Evolutionary conservation across 331 rosid species (phyloP).

Genomic region (Cydonia oblonga): DNA sequence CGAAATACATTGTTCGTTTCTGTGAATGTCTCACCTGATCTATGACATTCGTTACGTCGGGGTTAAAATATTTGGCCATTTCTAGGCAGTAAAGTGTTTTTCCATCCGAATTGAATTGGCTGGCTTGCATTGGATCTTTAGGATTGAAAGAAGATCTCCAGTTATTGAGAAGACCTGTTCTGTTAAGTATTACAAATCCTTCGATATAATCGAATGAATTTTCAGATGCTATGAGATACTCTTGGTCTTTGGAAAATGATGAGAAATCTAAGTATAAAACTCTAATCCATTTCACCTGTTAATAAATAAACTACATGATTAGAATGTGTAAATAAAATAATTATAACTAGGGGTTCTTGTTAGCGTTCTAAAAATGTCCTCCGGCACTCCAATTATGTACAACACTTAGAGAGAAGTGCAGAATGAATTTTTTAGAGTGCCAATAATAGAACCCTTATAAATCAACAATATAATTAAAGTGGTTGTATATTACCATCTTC

Average conservation of each 20-base stretch:
- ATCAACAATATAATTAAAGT: background rate
- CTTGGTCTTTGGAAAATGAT: conserved; percentile 68
- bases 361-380: background rate
- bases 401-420: background rate
- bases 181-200: conserved; percentile 74
- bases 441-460: background rate
- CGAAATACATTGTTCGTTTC: no score
- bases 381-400: background rate
- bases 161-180: conserved; percentile 61
- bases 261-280: conserved; percentile 78
- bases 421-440: background rate
- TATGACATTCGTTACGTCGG: conserved; percentile 33
- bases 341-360: background rate
- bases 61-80: conserved; percentile 69
- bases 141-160: conserved; percentile 93
- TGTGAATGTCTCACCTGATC: conserved; percentile 37
- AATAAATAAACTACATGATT: background rate
- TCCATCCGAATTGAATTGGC: conserved; percentile 70
- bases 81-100: conserved; percentile 69
- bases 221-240: conserved; percentile 57
- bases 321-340: no score
- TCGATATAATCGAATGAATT: conserved; percentile 74
- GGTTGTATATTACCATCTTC: conserved; percentile 34
- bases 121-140: conserved; percentile 57
- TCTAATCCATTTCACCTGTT: conserved; percentile 88